Evolutionary conservation across 768 basidiomycete species (phyloP).

Genomic region (Nevesoporus exiguus): DNA sequence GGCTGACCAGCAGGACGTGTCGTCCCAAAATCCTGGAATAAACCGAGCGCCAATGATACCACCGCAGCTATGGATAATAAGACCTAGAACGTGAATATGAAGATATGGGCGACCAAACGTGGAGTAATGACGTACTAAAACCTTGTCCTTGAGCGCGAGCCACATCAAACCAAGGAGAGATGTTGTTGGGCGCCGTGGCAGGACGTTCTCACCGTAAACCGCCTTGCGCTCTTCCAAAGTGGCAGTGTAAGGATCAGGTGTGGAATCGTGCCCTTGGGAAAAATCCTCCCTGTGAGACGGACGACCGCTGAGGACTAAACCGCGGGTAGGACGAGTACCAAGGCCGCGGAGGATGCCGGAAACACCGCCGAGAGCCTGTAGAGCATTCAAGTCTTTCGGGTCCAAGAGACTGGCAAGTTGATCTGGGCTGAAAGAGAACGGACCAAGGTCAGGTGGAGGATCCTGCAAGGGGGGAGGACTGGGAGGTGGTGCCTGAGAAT

Average conservation of each 20-base stretch:
- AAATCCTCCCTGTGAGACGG: constrained; percentile 25
- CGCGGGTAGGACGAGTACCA: constrained; percentile 57
- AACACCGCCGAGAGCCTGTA: constrained; percentile 70
- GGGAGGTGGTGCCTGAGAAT: constrained; percentile 16
- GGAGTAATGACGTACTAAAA: constrained; percentile 54
- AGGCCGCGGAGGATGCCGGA: constrained; percentile 65
- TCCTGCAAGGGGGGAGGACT: constrained; percentile 33
- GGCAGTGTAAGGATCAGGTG: constrained; percentile 30
- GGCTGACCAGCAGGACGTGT: constrained; percentile 57
- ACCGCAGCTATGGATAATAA: constrained; percentile 89
- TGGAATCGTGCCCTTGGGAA: constrained; percentile 34
- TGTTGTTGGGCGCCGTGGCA: constrained; percentile 70
- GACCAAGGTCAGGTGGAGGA: constrained; percentile 51
- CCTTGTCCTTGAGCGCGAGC: constrained; percentile 86
- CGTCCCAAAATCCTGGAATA: constrained; percentile 90
- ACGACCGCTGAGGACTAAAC: constrained; percentile 31
- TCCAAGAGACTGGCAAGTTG: constrained; percentile 84
- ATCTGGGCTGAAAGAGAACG: constrained; percentile 72
- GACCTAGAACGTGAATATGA: constrained; percentile 47
- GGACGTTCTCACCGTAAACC: constrained; percentile 72
- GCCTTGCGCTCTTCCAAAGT: constrained; percentile 57
- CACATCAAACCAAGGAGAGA: constrained; percentile 76
- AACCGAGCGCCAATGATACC: constrained; percentile 87
- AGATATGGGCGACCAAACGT: constrained; percentile 2
- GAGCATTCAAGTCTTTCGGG: constrained; percentile 71